A percentile compares a stretch with the other conserved stretches of the same genome.
Evolutionary conservation across 768 basidiomycete genomes (phyloP).

Genomic region (Mycena kentingensis): DNA sequence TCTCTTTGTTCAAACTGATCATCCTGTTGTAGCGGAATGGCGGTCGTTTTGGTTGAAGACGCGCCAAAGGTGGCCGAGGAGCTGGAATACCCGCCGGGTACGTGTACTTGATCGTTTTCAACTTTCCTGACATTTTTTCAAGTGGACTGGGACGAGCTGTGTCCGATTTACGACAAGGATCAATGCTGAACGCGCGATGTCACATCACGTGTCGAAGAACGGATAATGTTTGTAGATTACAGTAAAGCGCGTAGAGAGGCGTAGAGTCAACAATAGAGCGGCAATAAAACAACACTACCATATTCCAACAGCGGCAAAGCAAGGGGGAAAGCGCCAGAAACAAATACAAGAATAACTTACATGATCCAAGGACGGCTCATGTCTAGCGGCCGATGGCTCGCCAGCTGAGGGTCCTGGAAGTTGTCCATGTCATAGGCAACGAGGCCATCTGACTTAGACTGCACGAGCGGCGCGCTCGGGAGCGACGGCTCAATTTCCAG

Average conservation of each 20-base stretch:
- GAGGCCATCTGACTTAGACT: conserved; percentile 12
- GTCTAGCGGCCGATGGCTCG: conserved; percentile 15
- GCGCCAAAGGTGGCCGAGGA: background rate
- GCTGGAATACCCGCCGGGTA: background rate
- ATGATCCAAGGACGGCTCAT: conserved; percentile 14
- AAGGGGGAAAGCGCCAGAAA: too few species aligned
- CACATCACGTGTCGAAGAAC: too few species aligned
- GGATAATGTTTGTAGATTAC: too few species aligned
- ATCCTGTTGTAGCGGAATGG: background rate
- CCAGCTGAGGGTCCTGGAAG: conserved; percentile 19
- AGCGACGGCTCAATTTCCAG: background rate
- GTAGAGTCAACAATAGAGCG: too few species aligned
- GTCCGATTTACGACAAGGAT: background rate
- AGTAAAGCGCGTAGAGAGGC: too few species aligned
- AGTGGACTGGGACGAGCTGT: background rate
- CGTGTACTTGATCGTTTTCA: too few species aligned
- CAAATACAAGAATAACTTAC: background rate
- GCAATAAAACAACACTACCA: too few species aligned
- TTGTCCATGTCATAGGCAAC: conserved; percentile 13
- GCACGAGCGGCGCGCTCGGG: background rate
- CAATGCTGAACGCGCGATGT: too few species aligned
- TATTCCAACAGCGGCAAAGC: too few species aligned
- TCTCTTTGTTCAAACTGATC: background rate
- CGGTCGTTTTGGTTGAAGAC: background rate
- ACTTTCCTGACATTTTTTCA: too few species aligned